Percentiles rank a stretch among this genome's conserved stretches.
Evolutionary conservation across 208 protist species (phyloP).

Genomic region (Vickermania spadyakhi): DNA sequence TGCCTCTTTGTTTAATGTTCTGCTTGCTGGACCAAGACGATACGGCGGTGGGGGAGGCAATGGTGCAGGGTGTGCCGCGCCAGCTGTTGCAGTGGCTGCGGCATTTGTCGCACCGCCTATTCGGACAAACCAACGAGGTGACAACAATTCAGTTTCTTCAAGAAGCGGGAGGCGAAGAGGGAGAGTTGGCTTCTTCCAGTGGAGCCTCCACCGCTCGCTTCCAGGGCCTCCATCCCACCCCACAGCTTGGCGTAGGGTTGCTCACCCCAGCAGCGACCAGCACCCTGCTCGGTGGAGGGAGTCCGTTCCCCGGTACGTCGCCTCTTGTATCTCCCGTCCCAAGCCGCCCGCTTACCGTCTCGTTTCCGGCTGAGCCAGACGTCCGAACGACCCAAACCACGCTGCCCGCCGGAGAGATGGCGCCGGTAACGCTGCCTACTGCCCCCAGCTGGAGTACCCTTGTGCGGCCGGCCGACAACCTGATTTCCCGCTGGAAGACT

Average conservation of each 20-base stretch:
- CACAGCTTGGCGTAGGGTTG: too few relatives aligned
- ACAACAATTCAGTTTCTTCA: too few relatives aligned
- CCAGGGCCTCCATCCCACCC: too few relatives aligned
- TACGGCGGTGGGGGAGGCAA: conserved; percentile 46
- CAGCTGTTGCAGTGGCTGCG: conserved; percentile 54
- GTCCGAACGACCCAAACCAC: background rate
- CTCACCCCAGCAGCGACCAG: too few relatives aligned
- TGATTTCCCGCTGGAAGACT: background rate
- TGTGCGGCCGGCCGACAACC: background rate
- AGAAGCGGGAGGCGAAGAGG: too few relatives aligned
- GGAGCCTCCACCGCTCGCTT: background rate
- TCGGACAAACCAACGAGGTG: conserved; percentile 10
- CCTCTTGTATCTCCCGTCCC: background rate
- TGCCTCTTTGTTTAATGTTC: conserved; percentile 72
- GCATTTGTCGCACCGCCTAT: conserved; percentile 61
- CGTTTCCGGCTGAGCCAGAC: conserved; percentile 3
- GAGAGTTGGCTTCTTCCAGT: background rate
- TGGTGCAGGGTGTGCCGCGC: conserved; percentile 41
- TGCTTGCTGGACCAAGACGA: conserved; percentile 80
- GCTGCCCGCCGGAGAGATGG: background rate
- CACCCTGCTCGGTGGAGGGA: background rate
- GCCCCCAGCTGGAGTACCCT: background rate
- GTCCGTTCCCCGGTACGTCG: background rate
- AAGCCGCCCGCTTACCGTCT: background rate
- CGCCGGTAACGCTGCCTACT: background rate